A percentile compares a stretch with the other conserved stretches of the same genome.
phyloP scores from a whole-genome alignment of 2,329 filamentous ascomycete genomes.

The Alternaria tenuissima region DNA sequence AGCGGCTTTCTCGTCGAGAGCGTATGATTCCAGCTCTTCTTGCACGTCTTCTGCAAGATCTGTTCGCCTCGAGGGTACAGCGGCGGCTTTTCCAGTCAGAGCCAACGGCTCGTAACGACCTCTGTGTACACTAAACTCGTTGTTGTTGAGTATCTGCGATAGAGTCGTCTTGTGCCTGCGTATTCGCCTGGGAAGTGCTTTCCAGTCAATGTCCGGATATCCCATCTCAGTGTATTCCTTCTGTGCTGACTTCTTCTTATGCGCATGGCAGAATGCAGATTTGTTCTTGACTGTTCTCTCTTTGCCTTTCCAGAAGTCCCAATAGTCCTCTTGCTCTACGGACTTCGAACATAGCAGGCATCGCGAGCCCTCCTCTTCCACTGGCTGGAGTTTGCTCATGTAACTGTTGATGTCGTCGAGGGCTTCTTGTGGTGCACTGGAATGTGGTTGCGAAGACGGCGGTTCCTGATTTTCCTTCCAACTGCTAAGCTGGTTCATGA shows the following conservation, averaged over 20 bases:
- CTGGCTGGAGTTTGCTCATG: conserved; percentile 24
- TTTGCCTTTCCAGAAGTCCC: conserved; percentile 49
- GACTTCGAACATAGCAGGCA: conserved; percentile 74
- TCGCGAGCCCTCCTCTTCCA: conserved; percentile 27
- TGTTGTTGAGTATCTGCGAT: conserved; percentile 66
- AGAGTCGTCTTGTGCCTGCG: conserved; percentile 64
- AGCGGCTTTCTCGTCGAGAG: conserved; percentile 28
- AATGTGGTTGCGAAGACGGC: conserved; percentile 26
- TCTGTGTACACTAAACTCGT: conserved; percentile 22
- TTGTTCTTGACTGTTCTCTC: conserved; percentile 61
- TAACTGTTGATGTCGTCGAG: conserved; percentile 29
- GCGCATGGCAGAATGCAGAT: conserved; percentile 47
- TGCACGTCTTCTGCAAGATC: conserved; percentile 53
- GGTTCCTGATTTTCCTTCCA: conserved; percentile 23
- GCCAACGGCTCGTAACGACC: conserved; percentile 33
- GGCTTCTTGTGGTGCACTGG: conserved; percentile 25
- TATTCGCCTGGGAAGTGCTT: conserved; percentile 66
- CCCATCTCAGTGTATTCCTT: conserved; percentile 60
- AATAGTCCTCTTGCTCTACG: conserved; percentile 65
- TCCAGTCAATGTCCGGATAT: conserved; percentile 79
- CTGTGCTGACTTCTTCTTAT: conserved; percentile 43
- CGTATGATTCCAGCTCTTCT: conserved; percentile 38
- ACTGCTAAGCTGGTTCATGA: conserved; percentile 26
- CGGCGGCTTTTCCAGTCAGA: conserved; percentile 36
- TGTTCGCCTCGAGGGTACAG: conserved; percentile 46